A percentile compares a stretch with the other conserved stretches of the same genome.
These are phyloP conservation scores for Rhynchospora pubera DNA, from an alignment of 176 grass and related monocot genomes.

Conservation along the genomic window DNA sequence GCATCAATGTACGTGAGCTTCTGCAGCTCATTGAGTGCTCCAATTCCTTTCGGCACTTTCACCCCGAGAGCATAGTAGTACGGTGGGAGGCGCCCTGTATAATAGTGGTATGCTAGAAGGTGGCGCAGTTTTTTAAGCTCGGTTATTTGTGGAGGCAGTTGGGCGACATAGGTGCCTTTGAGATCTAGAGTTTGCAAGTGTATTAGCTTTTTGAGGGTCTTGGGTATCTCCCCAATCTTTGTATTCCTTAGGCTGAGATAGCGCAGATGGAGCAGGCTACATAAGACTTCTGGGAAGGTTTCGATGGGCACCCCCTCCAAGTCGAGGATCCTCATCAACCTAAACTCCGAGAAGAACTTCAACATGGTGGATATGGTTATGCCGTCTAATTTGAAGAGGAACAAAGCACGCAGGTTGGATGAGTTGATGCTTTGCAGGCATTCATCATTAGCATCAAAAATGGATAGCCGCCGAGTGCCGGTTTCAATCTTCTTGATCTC, in stretches of 20 bases:
- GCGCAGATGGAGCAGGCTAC: too few relatives aligned
- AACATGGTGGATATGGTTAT: too few relatives aligned
- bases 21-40: conserved; percentile 26
- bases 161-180: conserved; percentile 36
- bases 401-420: too few relatives aligned
- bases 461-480: conserved; percentile 13
- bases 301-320: too few relatives aligned
- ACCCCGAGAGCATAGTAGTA: conserved; percentile 24
- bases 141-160: conserved; percentile 26
- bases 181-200: conserved; percentile 39
- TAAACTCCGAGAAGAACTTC: too few relatives aligned
- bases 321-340: too few relatives aligned
- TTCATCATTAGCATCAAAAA: conserved; percentile 18
- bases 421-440: background rate
- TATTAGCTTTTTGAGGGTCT: conserved; percentile 24
- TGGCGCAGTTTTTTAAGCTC: conserved; percentile 34
- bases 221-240: conserved; percentile 23
- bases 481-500: conserved; percentile 10
- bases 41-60: conserved; percentile 25
- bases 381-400: too few relatives aligned
- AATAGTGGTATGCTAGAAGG: conserved; percentile 36
- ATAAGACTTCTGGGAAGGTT: too few relatives aligned
- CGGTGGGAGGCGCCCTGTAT: conserved; percentile 11
- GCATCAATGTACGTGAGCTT: conserved; percentile 35
- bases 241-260: conserved; percentile 36